Percentiles rank a stretch among this genome's conserved stretches.
Evolutionary conservation across 352 stramenopile genomes (phyloP).

Genomic region (Phytophthora constricta): DNA sequence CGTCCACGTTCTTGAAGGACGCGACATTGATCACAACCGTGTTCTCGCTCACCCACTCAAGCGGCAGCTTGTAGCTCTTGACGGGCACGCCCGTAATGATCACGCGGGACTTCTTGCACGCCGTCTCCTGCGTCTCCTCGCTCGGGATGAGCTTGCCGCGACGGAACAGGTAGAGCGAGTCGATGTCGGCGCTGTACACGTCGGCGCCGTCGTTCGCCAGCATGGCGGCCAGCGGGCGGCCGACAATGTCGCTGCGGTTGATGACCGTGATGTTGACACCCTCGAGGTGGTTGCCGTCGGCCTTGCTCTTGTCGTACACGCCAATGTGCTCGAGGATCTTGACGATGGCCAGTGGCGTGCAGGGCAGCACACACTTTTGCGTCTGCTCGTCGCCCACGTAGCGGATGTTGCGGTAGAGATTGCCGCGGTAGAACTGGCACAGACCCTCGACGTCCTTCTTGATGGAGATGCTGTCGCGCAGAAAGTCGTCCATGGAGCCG

Average conservation of each 20-base stretch:
- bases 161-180: slow-evolving; percentile 96
- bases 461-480: slow-evolving; percentile 95
- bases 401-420: slow-evolving; percentile 98
- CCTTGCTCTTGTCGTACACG: slow-evolving; percentile 83
- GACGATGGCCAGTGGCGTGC: slow-evolving; percentile 95
- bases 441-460: slow-evolving; percentile 98
- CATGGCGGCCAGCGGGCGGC: slow-evolving; percentile 94
- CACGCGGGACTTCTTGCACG: slow-evolving; percentile 90
- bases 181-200: slow-evolving; percentile 96
- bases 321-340: slow-evolving; percentile 94
- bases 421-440: slow-evolving; percentile 96
- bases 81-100: slow-evolving; percentile 96
- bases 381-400: slow-evolving; percentile 91
- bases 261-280: slow-evolving; percentile 95
- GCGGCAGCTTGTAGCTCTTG: slow-evolving; percentile 93
- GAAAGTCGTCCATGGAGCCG: slow-evolving; percentile 97
- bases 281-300: slow-evolving; percentile 67
- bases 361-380: slow-evolving; percentile 97
- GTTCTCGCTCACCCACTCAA: slow-evolving; percentile 91
- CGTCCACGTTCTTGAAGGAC: slow-evolving; percentile 96
- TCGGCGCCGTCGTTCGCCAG: slow-evolving; percentile 95
- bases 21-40: slow-evolving; percentile 97
- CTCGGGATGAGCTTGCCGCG: slow-evolving; percentile 90
- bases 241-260: slow-evolving; percentile 98
- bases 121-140: slow-evolving; percentile 86